Evolutionary conservation across 345 rosid genomes (phyloP).

Genomic region (Cochlearia excelsa): DNA sequence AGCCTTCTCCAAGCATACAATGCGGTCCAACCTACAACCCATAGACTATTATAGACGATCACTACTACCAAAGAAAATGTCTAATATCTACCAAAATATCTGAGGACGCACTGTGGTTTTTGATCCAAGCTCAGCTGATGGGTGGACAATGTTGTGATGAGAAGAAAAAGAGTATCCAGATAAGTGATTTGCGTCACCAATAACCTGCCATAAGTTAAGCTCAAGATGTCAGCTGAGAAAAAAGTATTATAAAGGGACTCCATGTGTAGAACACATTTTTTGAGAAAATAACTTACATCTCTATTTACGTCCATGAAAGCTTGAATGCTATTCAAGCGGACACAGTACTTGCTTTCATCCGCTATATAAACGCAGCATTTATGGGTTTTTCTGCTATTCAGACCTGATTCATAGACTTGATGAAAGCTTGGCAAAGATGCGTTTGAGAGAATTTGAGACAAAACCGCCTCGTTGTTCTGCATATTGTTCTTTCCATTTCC

Average conservation of each 20-base stretch:
- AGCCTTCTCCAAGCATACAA: conserved; percentile 92
- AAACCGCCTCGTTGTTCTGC: conserved; percentile 49
- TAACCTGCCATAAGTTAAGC: conserved; percentile 46
- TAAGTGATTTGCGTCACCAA: conserved; percentile 80
- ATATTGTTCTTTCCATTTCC: conserved; percentile 57
- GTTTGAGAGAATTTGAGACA: conserved; percentile 67
- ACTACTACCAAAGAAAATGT: background rate
- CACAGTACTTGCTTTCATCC: conserved; percentile 65
- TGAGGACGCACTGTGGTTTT: conserved; percentile 73
- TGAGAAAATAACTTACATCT: conserved; percentile 58
- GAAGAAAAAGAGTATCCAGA: conserved; percentile 78
- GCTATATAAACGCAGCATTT: conserved; percentile 93
- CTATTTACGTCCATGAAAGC: conserved; percentile 88
- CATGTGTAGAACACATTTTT: background rate
- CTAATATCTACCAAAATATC: no score
- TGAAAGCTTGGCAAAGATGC: conserved; percentile 74
- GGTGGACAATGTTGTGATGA: conserved; percentile 77
- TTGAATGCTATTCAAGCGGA: conserved; percentile 81
- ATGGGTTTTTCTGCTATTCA: conserved; percentile 55
- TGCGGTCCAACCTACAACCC: conserved; percentile 79
- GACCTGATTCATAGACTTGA: conserved; percentile 46
- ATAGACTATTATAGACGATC: conserved; percentile 7
- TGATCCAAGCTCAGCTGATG: conserved; percentile 77
- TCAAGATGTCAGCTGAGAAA: conserved; percentile 14
- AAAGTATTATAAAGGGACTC: background rate